Base-by-base conservation (phyloP, 352 stramenopile species). In the Globisporangium irregulare region DNA sequence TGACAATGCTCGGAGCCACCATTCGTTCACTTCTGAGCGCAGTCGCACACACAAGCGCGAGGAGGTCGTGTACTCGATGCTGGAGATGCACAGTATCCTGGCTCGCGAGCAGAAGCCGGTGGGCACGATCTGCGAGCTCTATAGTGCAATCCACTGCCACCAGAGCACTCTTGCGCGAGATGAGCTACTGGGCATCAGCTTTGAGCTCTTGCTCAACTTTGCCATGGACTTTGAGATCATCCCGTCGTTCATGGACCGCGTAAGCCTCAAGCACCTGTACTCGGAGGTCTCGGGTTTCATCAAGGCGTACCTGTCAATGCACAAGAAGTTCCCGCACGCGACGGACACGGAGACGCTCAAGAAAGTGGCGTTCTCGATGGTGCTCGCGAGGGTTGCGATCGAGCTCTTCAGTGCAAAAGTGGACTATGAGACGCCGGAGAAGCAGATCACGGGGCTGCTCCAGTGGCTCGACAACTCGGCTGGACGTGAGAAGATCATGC, bases 171-270 rank as follows among this genome's bases (percentile, higher is more conserved):
- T 76, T 4, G 50, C 71, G 4, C 87, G 84, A 41, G 76, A 81
- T 4, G 81, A 92, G 9, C 70, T 85, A 0, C 76, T 90, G 24
- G 80, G 78, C 8, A 70, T 92, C n/a, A 84, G 73, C 41, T 91
- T 87, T 29, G 80, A 90, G 32, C 60, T 90, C 1, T 34, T 93
- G 32, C 76, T 94, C 12, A 79, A 77, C 62, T 93, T 94, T 57
- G 81, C 86, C 25, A 81, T 93, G 64, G 86, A 94, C 38, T 94
- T 94, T 59, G 86, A 93, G 55, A 78, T 94, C 62, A 86, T 93
- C 34, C 82, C 84, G 24, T 84, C 84, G 15, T 92, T 94, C 56
- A 90, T 94, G 76, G 86, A 94, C 58, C 84, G 86, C 0, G 64
- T 91, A 9, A 91, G 80, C 50, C 73, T 93, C n/a, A 92, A 87